These are phyloP conservation scores for Nemophila menziesii DNA, from an alignment of 257 asterid genomes.

Conservation along the genomic window DNA sequence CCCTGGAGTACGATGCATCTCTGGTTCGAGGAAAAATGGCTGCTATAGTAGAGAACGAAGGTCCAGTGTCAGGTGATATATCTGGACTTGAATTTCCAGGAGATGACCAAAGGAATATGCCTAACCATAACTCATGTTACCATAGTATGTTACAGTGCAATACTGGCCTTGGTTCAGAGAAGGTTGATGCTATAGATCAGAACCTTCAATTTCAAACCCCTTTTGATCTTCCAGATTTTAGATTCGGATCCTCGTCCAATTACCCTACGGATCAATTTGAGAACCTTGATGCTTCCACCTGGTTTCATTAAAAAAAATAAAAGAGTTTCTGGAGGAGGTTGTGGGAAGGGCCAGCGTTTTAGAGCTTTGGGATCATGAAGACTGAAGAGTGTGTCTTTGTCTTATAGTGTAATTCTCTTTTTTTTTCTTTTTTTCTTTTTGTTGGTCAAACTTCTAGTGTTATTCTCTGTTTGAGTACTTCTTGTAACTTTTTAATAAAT, in stretches of 20 bases:
- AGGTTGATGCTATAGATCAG: slow-evolving; percentile 2
- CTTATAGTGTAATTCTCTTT: no score
- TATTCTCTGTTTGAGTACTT: no score
- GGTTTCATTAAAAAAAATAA: slow-evolving; percentile 16
- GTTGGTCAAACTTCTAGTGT: no score
- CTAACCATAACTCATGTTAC: slow-evolving; percentile 42
- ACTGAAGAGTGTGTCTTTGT: no score
- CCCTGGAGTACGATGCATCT: slow-evolving; percentile 13
- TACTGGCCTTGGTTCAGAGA: slow-evolving; percentile 17
- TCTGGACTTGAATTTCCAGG: slow-evolving; percentile 50
- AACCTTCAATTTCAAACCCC: no score
- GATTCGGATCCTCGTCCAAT: no score
- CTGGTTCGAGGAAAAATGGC: background rate
- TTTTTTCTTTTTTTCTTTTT: no score
- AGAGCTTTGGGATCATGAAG: no score
- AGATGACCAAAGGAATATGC: slow-evolving; percentile 54
- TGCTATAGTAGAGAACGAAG: slow-evolving; percentile 1
- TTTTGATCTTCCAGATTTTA: no score
- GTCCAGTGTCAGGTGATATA: slow-evolving; percentile 22
- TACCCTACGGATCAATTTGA: slow-evolving; percentile 7
- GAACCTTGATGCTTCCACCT: slow-evolving; percentile 11
- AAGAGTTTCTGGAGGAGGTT: no score
- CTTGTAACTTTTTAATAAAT: no score
- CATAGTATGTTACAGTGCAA: slow-evolving; percentile 26
- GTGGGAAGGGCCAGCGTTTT: no score